phyloP scores from a whole-genome alignment of 352 stramenopile species.

The Globisporangium irregulare region DNA sequence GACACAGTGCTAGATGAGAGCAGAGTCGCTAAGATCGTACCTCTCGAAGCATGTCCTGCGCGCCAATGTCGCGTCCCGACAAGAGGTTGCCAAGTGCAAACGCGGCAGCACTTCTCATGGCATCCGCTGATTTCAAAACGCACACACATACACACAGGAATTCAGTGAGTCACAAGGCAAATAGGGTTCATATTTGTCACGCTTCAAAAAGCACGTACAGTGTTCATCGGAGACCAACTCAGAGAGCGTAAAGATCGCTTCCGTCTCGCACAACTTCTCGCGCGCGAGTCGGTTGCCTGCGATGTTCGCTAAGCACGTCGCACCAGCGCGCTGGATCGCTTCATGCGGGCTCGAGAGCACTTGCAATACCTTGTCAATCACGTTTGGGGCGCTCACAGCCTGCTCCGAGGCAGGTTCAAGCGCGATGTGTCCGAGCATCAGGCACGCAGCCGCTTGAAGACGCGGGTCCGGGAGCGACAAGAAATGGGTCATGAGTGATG shows the following conservation, averaged over 20 bases:
- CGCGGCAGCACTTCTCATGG: slow-evolving; percentile 48
- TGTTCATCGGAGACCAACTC: slow-evolving; percentile 47
- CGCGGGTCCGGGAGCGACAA: slow-evolving; percentile 44
- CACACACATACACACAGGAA: neutral
- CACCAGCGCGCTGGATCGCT: slow-evolving; percentile 52
- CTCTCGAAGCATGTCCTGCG: slow-evolving; percentile 58
- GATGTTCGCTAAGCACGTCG: slow-evolving; percentile 55
- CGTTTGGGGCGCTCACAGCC: slow-evolving; percentile 27
- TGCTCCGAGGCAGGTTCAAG: slow-evolving; percentile 33
- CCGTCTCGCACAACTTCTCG: slow-evolving; percentile 42
- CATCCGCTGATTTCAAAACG: slow-evolving; percentile 29
- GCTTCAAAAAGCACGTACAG: slow-evolving; percentile 23
- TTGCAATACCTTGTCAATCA: slow-evolving; percentile 41
- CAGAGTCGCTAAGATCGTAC: slow-evolving; percentile 9
- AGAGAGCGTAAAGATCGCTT: slow-evolving; percentile 40
- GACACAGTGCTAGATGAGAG: neutral
- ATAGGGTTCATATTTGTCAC: neutral
- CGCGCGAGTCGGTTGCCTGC: slow-evolving; percentile 37
- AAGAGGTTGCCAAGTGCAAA: slow-evolving; percentile 73
- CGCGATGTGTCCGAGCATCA: slow-evolving; percentile 63
- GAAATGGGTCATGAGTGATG: slow-evolving; percentile 39
- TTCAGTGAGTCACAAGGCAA: slow-evolving; percentile 12
- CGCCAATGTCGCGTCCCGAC: slow-evolving; percentile 48
- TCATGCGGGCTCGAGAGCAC: slow-evolving; percentile 54
- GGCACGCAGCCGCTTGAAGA: slow-evolving; percentile 58